Base-by-base conservation (phyloP, 495 filamentous ascomycete species). In the Geopyxis carbonaria region DNA sequence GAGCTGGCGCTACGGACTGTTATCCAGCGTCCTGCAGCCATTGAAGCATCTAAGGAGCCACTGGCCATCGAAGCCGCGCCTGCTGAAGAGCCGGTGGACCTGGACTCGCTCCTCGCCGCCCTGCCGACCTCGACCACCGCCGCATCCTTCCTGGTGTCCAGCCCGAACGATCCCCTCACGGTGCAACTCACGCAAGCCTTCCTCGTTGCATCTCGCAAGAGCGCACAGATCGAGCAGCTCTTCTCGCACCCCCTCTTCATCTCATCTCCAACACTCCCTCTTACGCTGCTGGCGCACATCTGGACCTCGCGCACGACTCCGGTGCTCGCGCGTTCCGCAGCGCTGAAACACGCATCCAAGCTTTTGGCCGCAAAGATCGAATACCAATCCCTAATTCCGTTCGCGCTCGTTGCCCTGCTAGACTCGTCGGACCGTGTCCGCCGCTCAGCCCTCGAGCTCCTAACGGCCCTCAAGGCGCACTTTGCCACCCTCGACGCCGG, bases 321-420 rank as follows among this genome's bases (percentile, higher is more conserved):
- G 20, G 70, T 67, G 13, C 58, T 75, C 28, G 75, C 73, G 10
- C 70, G 78, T 45, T 64, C 66, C 19, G 67, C 73, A 14, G 84
- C 85, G 3, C 56, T 93, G 35, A 69, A 69, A 24, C 61, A 66
- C 34, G 64, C 73, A 18, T 69, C 67, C 14, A 55, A 59, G 4
- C 58, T 66, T 15, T 47, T 91, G 15, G 63, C 63, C 33, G 64
- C 64, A 8, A 58, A 58, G n/a, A 42, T 75, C 33, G 85, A 91
- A 53, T 64, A 76, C 27, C 86, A 93, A 51, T 72, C 73, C 2
- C 49, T 92, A 14, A 45, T 93, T 20, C 85, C 86, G 10, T 92
- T 91, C 56, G 55, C 74, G 22, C 53, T 93, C 23, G 63, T 63
- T 38, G 80, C 77, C 6, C 67, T 97, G 13, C 61, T 72, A 19